Base-by-base conservation (phyloP, 78 protist genomes). In the Salpingoeca rosetta region DNA sequence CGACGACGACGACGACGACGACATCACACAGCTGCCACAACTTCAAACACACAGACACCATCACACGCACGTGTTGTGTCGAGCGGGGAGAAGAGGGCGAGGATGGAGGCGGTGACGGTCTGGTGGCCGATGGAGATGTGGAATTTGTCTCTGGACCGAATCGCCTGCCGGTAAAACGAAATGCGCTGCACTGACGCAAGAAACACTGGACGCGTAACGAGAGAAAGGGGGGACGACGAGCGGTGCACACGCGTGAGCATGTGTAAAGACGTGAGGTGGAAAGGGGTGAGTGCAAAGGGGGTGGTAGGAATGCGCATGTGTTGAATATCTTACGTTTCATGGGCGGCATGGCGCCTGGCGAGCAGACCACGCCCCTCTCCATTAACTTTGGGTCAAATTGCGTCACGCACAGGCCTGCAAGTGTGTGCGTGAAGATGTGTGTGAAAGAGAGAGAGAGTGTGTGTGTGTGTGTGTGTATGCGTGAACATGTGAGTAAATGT, bases 381-480 rank as follows among this genome's bases (percentile, higher is more conserved):
- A 96, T 43, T 12, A n/a, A 28, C 31, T 84, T 82, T 25, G 97
- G 37, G 83, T 94, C 96, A 36, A 96, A 86, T 77, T 94, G 93
- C 0, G 98, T 90, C 41, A 96, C 94, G 87, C 95, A 92, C 12
- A 94, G 56, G 76, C 97, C 98, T 2, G 89, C 88, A 3, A 97
- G 89, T n/a, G n/a, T n/a, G n/a, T n/a, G n/a, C n/a, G 88, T 95
- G 97, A 85, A 96, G 96, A 87, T 92, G 92, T 31, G 77, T 41
- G 27, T 17, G 24, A 45, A 17, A 3, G 12, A 72, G 10, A 3
- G 3, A 22, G 37, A 26, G 11, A 73, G 36, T 2, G 27, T 7
- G 3, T 10, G 3, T 3, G 31, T 7, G 2, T 7, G 44, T 37
- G 42, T 7, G 12, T 7, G 22, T 3, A 42, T 7, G 3, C 7